Percentiles rank a stretch among this genome's conserved stretches.
Evolutionary conservation across 2,329 filamentous ascomycete species (phyloP).

Genomic region (Botrytis pseudocinerea): DNA sequence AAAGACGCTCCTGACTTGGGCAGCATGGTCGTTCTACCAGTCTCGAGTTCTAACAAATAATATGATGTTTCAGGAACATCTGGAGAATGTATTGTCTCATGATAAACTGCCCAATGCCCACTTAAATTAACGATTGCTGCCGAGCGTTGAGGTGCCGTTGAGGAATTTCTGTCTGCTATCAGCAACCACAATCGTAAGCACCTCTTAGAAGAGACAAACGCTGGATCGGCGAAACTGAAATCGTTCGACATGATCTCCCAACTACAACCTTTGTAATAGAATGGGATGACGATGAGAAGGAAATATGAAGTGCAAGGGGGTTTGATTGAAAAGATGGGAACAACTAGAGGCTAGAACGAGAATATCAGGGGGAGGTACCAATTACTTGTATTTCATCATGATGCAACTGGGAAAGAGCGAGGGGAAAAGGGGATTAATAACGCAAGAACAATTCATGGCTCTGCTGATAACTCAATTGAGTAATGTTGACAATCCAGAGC

Average conservation of each 20-base stretch:
- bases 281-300: not conserved
- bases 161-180: not conserved
- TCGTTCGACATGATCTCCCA: not conserved
- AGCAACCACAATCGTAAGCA: not conserved
- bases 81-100: not conserved
- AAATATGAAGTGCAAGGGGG: not conserved
- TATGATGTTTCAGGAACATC: not conserved
- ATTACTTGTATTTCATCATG: not conserved
- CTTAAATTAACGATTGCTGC: not conserved
- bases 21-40: not conserved
- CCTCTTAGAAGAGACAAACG: not conserved
- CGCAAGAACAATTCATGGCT: not conserved
- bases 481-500: not conserved
- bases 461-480: not conserved
- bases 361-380: not conserved
- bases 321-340: not conserved
- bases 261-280: not conserved
- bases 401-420: not conserved
- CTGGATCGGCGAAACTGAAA: not conserved
- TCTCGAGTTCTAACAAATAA: not conserved
- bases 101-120: not conserved
- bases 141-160: conserved; percentile 1
- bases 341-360: not conserved
- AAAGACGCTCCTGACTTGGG: not conserved
- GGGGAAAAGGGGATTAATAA: not conserved